Conservation (phyloP, 176 grass and related monocot species). For the Avena insularis region DNA sequence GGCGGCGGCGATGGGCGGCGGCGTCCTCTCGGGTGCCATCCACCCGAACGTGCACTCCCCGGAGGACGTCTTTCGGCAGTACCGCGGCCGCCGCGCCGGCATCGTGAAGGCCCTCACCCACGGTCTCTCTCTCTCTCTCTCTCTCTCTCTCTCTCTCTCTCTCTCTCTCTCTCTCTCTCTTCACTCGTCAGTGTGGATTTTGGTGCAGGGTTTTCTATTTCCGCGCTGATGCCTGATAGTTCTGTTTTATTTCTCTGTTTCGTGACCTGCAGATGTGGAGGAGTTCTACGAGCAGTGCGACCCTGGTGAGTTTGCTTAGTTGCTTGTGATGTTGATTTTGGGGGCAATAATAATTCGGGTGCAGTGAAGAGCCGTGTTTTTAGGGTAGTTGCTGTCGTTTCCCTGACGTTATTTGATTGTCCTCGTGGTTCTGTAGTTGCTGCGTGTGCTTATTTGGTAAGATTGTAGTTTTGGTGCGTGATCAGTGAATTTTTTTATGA, state of each 20-base stretch:
- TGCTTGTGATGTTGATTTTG: neutral
- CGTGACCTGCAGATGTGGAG: conserved; percentile 60
- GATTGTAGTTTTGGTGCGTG: neutral
- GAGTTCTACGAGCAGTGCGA: conserved; percentile 72
- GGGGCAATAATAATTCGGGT: neutral
- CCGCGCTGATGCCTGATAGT: neutral
- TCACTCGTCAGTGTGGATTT: conserved; percentile 12
- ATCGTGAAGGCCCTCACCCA: conserved; percentile 72
- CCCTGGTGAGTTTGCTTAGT: conserved; percentile 53
- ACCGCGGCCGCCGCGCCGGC: conserved; percentile 57
- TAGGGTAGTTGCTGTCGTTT: neutral
- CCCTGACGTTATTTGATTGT: neutral
- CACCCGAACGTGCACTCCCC: conserved; percentile 41
- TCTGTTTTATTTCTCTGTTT: conserved; percentile 41
- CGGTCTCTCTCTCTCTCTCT: conserved; percentile 39
- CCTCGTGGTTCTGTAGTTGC: neutral
- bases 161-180: neutral
- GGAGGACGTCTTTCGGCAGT: conserved; percentile 65
- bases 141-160: too few relatives aligned
- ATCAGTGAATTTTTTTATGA: neutral
- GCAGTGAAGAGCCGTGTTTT: neutral
- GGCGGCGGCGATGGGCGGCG: conserved; percentile 37
- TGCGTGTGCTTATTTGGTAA: neutral
- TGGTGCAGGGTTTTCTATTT: neutral
- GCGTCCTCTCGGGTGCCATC: neutral